Percentiles rank a stretch among this genome's conserved stretches.
Evolutionary conservation across 2,329 filamentous ascomycete genomes (phyloP).

Genomic region (Aspergillus bombycis): DNA sequence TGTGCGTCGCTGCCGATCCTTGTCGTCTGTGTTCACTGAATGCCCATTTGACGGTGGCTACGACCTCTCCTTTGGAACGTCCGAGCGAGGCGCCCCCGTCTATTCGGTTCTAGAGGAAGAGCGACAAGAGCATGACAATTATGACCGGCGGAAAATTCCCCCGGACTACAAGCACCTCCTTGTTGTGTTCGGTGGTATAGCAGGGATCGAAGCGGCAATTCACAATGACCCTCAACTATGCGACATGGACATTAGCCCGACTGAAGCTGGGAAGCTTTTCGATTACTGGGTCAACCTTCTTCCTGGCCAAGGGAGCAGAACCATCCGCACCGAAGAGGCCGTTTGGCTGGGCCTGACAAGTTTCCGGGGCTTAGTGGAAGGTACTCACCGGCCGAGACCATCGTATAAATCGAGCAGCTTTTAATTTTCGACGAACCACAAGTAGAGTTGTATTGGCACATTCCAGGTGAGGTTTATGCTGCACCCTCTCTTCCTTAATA

Average conservation of each 20-base stretch:
- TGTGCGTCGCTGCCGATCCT: slow-evolving; percentile 66
- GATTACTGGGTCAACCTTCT: slow-evolving; percentile 84
- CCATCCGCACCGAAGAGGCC: slow-evolving; percentile 82
- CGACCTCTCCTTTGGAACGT: slow-evolving; percentile 80
- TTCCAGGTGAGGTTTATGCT: slow-evolving; percentile 8
- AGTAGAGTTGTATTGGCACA: not conserved
- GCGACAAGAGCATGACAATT: slow-evolving; percentile 21
- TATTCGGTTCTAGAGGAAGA: slow-evolving; percentile 44
- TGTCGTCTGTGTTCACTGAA: slow-evolving; percentile 78
- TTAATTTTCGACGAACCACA: not conserved
- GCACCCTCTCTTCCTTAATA: not conserved
- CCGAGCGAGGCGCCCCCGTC: slow-evolving; percentile 68
- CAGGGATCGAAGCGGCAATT: slow-evolving; percentile 76
- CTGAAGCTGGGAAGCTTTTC: slow-evolving; percentile 71
- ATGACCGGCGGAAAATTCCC: slow-evolving; percentile 39
- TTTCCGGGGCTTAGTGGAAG: slow-evolving; percentile 59
- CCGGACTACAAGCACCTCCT: slow-evolving; percentile 66
- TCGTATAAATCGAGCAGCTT: not conserved
- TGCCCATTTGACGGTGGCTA: slow-evolving; percentile 76
- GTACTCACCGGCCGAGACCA: slow-evolving; percentile 19
- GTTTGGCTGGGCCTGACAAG: slow-evolving; percentile 75
- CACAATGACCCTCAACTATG: slow-evolving; percentile 62
- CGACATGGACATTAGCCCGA: slow-evolving; percentile 65
- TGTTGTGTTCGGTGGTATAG: slow-evolving; percentile 78
- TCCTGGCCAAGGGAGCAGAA: slow-evolving; percentile 78